Evolutionary conservation across 208 protist species (phyloP), one percentile per base, ranked within the genome.

Genomic region (Leishmania tropica): DNA sequence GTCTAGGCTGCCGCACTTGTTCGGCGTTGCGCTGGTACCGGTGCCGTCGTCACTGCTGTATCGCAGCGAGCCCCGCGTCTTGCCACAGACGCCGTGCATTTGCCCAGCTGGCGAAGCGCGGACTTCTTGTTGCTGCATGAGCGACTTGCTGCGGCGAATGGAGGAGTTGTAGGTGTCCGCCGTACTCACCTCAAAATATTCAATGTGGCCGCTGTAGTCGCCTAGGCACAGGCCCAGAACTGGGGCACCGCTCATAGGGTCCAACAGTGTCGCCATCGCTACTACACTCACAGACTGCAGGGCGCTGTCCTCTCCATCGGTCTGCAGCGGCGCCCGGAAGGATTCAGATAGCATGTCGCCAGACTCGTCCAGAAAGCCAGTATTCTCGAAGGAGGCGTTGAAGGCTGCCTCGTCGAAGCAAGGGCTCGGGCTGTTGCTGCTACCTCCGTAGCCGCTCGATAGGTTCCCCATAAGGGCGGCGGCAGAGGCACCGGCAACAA

Each of bases 171-270:
- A 85, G 15, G 62, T 78, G 71, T 91, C 85, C 28, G 73, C 86
- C 1, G 88, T 84, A 71, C 85, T 90, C 70, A 96, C 83, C 84
- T 97, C 93, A 62, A 92, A 92, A 76, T 97, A 97, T 84, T 94
- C 89, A 2, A 97, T 88, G 71, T 93, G 87, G 40, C 94, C 93
- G 80, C 86, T 96, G 81, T 85, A 92, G 78, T 97, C 94, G n/a
- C 94, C 94, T 3, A 97, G 60, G 80, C 90, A 94, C 47, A 97
- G 47, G 7, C 90, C 88, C 37, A 97, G 75, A 60, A 93, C 87
- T 42, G 94, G 90, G 11, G 83, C 81, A 1, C 90, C 93, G 75
- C 90, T 92, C 54, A 93, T 85, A n/a, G 92, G 90, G 80, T 96
- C 93, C 35, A 92, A 87, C 70, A 97, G 71, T 40, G 92, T 93